Evolutionary conservation across 139 green algal species (phyloP).

Genomic region (Edaphochlamys debaryana): DNA sequence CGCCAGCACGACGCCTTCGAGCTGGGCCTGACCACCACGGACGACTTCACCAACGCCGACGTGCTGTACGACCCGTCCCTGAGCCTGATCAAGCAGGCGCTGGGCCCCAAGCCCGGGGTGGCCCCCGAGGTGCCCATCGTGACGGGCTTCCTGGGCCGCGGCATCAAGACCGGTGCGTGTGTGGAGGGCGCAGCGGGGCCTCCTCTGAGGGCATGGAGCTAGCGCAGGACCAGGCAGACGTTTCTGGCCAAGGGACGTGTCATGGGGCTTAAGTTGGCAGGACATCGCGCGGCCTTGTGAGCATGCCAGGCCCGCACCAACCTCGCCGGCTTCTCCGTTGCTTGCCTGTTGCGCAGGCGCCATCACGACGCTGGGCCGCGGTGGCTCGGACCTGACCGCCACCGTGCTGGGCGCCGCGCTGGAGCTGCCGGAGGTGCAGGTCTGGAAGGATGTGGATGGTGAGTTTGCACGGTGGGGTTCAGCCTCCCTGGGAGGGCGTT

Average conservation of each 20-base stretch:
- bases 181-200: too few species aligned
- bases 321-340: too few species aligned
- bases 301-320: too few species aligned
- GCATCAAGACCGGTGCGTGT: constrained; percentile 54
- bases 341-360: too few species aligned
- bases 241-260: too few species aligned
- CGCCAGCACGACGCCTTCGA: constrained; percentile 91
- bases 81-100: constrained; percentile 42
- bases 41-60: constrained; percentile 94
- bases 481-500: too few species aligned
- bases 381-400: constrained; percentile 94
- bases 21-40: constrained; percentile 90
- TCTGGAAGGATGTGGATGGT: constrained; percentile 99
- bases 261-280: too few species aligned
- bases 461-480: too few species aligned
- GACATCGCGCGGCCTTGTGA: too few species aligned
- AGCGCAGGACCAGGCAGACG: too few species aligned
- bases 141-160: constrained; percentile 95
- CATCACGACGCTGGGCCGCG: constrained; percentile 96
- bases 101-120: constrained; percentile 24
- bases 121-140: constrained; percentile 82
- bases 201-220: too few species aligned
- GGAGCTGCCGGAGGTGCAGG: constrained; percentile 62
- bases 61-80: constrained; percentile 57
- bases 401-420: constrained; percentile 91